phyloP scores from a whole-genome alignment of 768 basidiomycete species.

The Agrocybe pediades region DNA sequence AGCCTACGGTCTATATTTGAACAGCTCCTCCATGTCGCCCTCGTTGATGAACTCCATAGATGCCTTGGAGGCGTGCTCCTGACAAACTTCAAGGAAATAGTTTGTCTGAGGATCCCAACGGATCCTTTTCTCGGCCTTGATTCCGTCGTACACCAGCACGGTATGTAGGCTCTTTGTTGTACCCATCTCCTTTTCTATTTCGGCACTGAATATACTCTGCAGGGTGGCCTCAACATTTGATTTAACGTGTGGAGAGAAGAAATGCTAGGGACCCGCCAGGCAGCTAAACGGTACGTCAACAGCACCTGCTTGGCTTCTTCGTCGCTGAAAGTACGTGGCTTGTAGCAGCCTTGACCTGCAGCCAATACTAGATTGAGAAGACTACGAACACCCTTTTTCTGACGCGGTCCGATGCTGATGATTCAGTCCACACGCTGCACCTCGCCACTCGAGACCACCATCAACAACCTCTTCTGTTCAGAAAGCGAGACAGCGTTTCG shows the following conservation, averaged over 20 bases:
- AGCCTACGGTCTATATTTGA: too few relatives aligned
- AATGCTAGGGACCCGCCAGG: slow-evolving; percentile 17
- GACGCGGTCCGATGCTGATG: slow-evolving; percentile 6
- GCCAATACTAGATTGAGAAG: slow-evolving; percentile 6
- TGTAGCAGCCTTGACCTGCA: slow-evolving; percentile 18
- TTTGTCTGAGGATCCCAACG: slow-evolving; percentile 24
- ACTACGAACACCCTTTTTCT: slow-evolving; percentile 6
- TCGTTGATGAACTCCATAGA: slow-evolving; percentile 18
- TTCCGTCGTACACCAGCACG: slow-evolving; percentile 30
- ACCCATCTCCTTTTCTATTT: neutral
- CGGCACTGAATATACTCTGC: neutral
- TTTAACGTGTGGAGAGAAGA: slow-evolving; percentile 3
- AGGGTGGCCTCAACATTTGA: neutral
- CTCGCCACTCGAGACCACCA: slow-evolving; percentile 19
- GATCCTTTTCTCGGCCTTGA: slow-evolving; percentile 24
- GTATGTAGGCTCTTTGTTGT: slow-evolving; percentile 13
- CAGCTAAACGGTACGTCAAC: slow-evolving; percentile 18
- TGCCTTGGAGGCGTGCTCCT: slow-evolving; percentile 18
- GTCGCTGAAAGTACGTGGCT: slow-evolving; percentile 22
- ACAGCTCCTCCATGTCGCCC: slow-evolving; percentile 23
- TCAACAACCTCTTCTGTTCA: slow-evolving; percentile 16
- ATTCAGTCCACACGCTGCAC: slow-evolving; percentile 16
- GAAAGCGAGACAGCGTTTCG: slow-evolving; percentile 11
- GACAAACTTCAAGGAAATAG: slow-evolving; percentile 26
- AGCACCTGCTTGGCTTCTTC: slow-evolving; percentile 20